Evolutionary conservation across 345 rosid genomes (phyloP), one percentile per base, ranked within the genome.

Genomic region (Camelina neglecta): DNA sequence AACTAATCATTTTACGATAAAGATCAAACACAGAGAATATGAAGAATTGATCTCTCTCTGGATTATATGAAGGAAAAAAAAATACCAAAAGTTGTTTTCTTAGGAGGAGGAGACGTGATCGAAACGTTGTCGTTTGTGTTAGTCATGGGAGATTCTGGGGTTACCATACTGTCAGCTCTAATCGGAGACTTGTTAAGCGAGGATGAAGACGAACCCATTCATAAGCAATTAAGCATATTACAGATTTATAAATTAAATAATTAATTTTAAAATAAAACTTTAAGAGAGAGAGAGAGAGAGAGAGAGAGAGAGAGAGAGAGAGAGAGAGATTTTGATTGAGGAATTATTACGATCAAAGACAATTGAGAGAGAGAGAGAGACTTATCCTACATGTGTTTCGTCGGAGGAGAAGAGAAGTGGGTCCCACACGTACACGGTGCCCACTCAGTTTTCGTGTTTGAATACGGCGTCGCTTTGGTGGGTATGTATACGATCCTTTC

Each of bases 391-490:
- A 18, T 18, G 13, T 50, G 67, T 24, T 67, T 60, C 60, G 74
- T 59, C 64, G 69, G 77, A 21, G 77, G 59, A 21, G 68, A 7
- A 35, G 42, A 11, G 61, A 50, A 20, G 65, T 67, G 70, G 81
- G 81, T 42, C 81, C 81, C 44, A 72, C 65, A 65, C 78, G 54
- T 3, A 78, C 81, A 73, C 81, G 71, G 74, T 42, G 78, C 81
- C 81, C 81, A 79, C 81, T 79, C 81, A 54, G 78, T 61, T 54
- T 44, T 67, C 78, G 74, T 73, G 77, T 23, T 42, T 0, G 12
- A 33, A 29, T 15, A 73, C 78, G 74, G 18, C 53, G 47, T 67
- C 81, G 81, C 72, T 60, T 73, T 15, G 3, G 26, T 8, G 7
- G 16, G 18, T 18, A 18, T 18, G 18, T 18, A 18, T 18, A 18